These are phyloP conservation scores for Achaetomiella virescens DNA, from an alignment of 495 filamentous ascomycete species.

Conservation along the genomic window DNA sequence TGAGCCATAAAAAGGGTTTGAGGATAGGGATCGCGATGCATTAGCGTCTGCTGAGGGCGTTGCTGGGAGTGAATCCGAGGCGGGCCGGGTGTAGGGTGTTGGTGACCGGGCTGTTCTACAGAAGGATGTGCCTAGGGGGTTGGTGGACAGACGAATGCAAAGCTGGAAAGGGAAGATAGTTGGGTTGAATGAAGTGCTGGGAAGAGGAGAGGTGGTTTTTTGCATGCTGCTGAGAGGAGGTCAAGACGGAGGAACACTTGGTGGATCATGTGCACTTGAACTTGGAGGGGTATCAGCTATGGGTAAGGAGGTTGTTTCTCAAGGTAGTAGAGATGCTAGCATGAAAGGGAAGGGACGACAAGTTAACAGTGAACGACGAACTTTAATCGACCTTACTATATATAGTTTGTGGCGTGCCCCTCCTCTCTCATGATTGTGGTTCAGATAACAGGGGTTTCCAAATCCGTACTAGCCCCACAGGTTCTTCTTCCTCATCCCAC, in stretches of 20 bases:
- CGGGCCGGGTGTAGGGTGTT: constrained; percentile 3
- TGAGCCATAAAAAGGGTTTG: constrained; percentile 34
- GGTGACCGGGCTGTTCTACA: constrained; percentile 16
- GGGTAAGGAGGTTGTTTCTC: constrained; percentile 14
- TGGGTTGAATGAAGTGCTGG: background rate
- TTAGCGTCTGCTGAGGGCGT: constrained; percentile 19
- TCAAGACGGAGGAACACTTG: constrained; percentile 17
- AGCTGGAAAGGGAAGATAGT: constrained; percentile 2
- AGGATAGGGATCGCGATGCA: constrained; percentile 17
- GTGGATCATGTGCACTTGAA: constrained; percentile 30
- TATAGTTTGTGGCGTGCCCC: too few relatives aligned
- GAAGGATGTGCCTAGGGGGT: constrained; percentile 11
- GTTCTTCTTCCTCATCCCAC: too few relatives aligned
- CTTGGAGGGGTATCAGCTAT: constrained; percentile 26
- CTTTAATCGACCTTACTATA: too few relatives aligned
- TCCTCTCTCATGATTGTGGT: too few relatives aligned
- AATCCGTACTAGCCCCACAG: too few relatives aligned
- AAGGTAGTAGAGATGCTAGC: background rate
- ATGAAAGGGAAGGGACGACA: too few relatives aligned
- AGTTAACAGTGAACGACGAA: too few relatives aligned
- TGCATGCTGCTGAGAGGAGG: constrained; percentile 1
- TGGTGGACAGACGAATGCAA: constrained; percentile 15
- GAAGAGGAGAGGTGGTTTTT: constrained; percentile 4
- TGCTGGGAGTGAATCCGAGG: constrained; percentile 10
- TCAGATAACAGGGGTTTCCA: too few relatives aligned